phyloP scores from a whole-genome alignment of 257 asterid species.

The Verbena officinalis region DNA sequence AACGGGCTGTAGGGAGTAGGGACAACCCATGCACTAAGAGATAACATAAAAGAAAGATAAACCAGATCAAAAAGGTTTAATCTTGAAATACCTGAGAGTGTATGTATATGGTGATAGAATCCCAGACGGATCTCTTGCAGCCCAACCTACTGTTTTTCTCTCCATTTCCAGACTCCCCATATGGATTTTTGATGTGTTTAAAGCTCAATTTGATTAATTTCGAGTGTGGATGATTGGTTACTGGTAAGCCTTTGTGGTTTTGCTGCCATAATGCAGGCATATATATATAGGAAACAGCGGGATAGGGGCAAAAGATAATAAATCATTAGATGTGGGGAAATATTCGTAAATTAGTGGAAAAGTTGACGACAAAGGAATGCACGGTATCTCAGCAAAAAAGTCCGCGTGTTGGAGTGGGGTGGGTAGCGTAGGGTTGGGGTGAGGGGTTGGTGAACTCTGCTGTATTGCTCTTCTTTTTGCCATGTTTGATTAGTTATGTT shows the following conservation, averaged over 20 bases:
- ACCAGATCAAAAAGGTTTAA: background rate
- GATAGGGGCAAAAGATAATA: slow-evolving; percentile 1
- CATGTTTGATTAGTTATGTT: background rate
- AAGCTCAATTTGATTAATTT: background rate
- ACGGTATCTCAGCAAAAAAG: slow-evolving; percentile 16
- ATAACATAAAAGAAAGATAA: background rate
- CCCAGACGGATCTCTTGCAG: slow-evolving; percentile 88
- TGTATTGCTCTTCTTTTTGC: background rate
- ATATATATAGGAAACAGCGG: slow-evolving; percentile 2
- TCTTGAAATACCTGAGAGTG: slow-evolving; percentile 61
- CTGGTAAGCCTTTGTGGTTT: background rate
- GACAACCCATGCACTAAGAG: background rate
- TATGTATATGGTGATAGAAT: slow-evolving; percentile 78
- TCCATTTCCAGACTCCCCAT: slow-evolving; percentile 76
- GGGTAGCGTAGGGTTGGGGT: background rate
- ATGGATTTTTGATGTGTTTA: background rate
- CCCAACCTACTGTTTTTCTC: slow-evolving; percentile 72
- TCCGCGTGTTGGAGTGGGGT: background rate
- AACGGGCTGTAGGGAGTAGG: too few relatives aligned
- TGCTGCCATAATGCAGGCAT: background rate
- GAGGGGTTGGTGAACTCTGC: slow-evolving; percentile 19
- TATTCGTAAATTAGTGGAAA: background rate
- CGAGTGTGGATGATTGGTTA: background rate
- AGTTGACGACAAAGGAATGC: background rate
- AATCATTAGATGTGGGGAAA: background rate